Evolutionary conservation across 169 alveolate species (phyloP), one percentile per base, ranked within the genome.

Genomic region (Eimeria brunetti): DNA sequence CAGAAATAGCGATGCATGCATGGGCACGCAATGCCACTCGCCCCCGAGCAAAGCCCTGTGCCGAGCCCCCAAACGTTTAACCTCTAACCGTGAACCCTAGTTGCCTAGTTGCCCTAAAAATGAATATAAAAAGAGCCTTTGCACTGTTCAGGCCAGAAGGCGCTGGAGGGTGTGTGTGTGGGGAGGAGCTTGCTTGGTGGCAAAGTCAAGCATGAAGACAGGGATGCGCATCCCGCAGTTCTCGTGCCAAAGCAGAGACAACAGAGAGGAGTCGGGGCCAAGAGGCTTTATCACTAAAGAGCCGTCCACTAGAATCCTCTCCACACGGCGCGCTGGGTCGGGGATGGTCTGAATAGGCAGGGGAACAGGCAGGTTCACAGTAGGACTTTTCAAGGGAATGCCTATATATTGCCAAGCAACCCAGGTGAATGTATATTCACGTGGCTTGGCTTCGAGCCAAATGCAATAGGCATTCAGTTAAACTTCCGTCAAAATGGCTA

Each of bases 171-270:
- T 20, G 8, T 41, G 49, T 88, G 36, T 62, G 27, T 1, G 8
- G 16, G 69, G 44, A 8, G 67, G 33, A 22, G 49, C 91, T 78
- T 62, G 75, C 95, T 60, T 91, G 71, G 95, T 58, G 46, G 69
- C 95, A 33, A 91, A 91, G 38, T 91, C 95, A 38, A 67, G 91
- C 95, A 91, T 76, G n/a, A 41, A 53, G 51, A 80, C n/a, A 12
- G 95, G 95, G 41, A 91, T 89, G 86, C 75, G 95, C 95, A 91
- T 91, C 84, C 95, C 84, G 91, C 95, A 91, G 91, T 91, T 91
- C 30, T 78, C 90, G 44, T 91, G 95, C 95, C 95, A 91, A 33
- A 91, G 62, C 58, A 91, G 91, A 27, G 91, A 64, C 2, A 80
- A 41, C 27, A 62, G 75, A 27, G 95, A 78, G 46, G 75, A 58